phyloP scores from a whole-genome alignment of 768 basidiomycete genomes.

The Termitomyces sp. region DNA sequence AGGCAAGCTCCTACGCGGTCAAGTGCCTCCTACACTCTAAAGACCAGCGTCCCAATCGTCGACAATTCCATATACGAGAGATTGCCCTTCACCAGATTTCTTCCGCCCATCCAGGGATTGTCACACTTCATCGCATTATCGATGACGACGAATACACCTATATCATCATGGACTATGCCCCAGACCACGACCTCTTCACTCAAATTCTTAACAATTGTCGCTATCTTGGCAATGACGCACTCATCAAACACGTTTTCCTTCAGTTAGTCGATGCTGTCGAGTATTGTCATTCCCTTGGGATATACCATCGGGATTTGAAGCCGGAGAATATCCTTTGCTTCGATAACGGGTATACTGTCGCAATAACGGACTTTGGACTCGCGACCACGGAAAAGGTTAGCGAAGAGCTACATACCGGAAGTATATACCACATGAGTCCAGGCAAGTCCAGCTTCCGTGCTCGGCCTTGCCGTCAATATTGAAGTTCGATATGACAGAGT shows the following conservation, averaged over 20 bases:
- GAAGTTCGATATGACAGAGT: slow-evolving; percentile 52
- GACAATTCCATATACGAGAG: slow-evolving; percentile 84
- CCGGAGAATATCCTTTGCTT: slow-evolving; percentile 94
- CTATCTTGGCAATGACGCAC: slow-evolving; percentile 78
- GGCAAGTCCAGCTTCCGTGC: slow-evolving; percentile 40
- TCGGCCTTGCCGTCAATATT: not conserved
- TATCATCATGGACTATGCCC: slow-evolving; percentile 91
- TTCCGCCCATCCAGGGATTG: slow-evolving; percentile 74
- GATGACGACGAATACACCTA: slow-evolving; percentile 81
- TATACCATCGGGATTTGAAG: slow-evolving; percentile 97
- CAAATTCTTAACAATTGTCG: slow-evolving; percentile 78
- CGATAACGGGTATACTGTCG: slow-evolving; percentile 69
- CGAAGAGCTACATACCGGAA: slow-evolving; percentile 91
- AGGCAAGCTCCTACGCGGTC: slow-evolving; percentile 71
- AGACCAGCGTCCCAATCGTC: slow-evolving; percentile 49
- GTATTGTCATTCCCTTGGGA: slow-evolving; percentile 86
- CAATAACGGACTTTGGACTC: slow-evolving; percentile 94
- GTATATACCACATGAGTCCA: slow-evolving; percentile 98
- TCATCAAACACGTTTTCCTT: slow-evolving; percentile 88
- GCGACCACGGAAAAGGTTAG: slow-evolving; percentile 85
- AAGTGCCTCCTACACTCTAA: slow-evolving; percentile 76
- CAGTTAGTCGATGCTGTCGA: slow-evolving; percentile 93
- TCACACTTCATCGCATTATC: slow-evolving; percentile 85
- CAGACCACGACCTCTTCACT: slow-evolving; percentile 88
- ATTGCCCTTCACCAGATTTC: slow-evolving; percentile 77